phyloP scores from a whole-genome alignment of 2,329 filamentous ascomycete species.

The Talaromyces sp. region DNA sequence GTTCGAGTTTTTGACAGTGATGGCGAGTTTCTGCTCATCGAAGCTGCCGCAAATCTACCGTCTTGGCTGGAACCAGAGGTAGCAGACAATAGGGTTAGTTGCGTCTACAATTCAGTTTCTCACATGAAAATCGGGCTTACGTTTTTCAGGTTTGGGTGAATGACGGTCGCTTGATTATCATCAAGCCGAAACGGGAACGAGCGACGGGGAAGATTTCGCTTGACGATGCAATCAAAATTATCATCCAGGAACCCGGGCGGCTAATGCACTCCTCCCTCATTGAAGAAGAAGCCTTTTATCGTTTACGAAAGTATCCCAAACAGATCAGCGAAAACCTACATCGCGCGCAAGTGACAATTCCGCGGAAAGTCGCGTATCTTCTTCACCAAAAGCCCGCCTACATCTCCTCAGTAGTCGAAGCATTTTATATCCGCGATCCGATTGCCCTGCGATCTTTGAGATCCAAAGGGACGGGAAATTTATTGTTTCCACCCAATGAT shows the following conservation, averaged over 20 bases:
- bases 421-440: conserved; percentile 87
- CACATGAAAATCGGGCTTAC: conserved; percentile 4
- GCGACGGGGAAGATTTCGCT: conserved; percentile 52
- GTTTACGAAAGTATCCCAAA: conserved; percentile 74
- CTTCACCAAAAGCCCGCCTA: conserved; percentile 69
- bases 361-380: conserved; percentile 74
- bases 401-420: conserved; percentile 78
- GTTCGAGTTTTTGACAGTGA: conserved; percentile 78
- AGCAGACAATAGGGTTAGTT: conserved; percentile 64
- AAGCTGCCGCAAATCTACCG: conserved; percentile 82
- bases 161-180: conserved; percentile 66
- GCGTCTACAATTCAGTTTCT: conserved; percentile 9
- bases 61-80: conserved; percentile 89
- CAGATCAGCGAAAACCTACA: conserved; percentile 74
- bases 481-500: conserved; percentile 70
- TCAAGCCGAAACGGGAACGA: conserved; percentile 51
- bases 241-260: conserved; percentile 51
- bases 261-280: conserved; percentile 69
- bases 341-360: conserved; percentile 65
- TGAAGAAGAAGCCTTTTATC: conserved; percentile 85
- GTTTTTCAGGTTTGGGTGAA: conserved; percentile 70
- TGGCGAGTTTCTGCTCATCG: conserved; percentile 91
- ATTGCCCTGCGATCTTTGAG: conserved; percentile 65
- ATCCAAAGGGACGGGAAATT: conserved; percentile 46
- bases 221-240: conserved; percentile 56